Conservation (phyloP, 1,284 basidiomycete genomes). For the Boletus sp. region DNA sequence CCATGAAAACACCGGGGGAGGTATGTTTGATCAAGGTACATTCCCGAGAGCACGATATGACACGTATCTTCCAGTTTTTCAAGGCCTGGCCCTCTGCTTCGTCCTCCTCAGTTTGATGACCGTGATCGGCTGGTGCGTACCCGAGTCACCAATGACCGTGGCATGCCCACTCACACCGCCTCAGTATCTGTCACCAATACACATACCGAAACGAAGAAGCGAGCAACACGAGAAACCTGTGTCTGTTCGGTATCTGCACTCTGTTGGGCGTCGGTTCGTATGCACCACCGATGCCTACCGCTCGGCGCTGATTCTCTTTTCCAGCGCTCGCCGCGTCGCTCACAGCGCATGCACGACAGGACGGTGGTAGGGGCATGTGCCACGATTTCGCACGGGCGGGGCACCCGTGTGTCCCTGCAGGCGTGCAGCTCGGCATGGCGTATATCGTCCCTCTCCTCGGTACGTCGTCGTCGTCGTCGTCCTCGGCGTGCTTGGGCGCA, state of each 20-base stretch:
- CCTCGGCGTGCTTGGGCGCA: too few species aligned
- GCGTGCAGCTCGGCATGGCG: constrained; percentile 28
- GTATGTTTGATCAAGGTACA: constrained; percentile 19
- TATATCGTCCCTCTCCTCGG: constrained; percentile 23
- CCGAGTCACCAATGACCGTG: too few species aligned
- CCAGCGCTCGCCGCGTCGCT: constrained; percentile 24
- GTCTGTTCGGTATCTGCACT: constrained; percentile 27
- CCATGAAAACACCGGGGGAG: constrained; percentile 26
- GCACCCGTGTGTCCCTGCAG: constrained; percentile 22
- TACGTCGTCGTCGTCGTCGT: constrained; percentile 15
- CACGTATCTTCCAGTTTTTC: constrained; percentile 24
- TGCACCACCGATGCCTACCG: background rate
- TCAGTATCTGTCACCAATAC: constrained; percentile 25
- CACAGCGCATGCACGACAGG: constrained; percentile 25
- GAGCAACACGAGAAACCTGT: constrained; percentile 27
- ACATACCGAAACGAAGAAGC: constrained; percentile 22
- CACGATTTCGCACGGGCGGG: constrained; percentile 24
- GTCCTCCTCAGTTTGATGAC: constrained; percentile 16
- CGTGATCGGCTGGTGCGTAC: constrained; percentile 28
- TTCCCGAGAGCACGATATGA: constrained; percentile 2
- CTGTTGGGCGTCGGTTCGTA: constrained; percentile 27
- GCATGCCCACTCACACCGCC: too few species aligned
- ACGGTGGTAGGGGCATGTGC: constrained; percentile 20
- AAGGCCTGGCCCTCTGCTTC: constrained; percentile 25
- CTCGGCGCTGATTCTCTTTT: constrained; percentile 9